Evolutionary conservation across 2,329 filamentous ascomycete genomes (phyloP).

Genomic region (Samsoniella hepiali): DNA sequence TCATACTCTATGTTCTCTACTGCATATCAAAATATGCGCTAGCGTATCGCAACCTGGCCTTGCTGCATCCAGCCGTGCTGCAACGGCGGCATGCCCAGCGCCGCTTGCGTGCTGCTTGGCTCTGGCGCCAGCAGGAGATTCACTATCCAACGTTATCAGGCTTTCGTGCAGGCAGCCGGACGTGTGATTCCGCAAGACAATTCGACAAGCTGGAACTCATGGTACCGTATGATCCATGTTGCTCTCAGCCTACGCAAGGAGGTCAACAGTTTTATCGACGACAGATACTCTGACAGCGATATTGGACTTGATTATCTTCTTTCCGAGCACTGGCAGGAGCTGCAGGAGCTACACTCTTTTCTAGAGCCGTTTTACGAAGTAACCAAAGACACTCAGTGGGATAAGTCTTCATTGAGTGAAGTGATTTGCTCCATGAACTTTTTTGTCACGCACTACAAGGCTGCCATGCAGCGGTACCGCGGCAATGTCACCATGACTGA

Average conservation of each 20-base stretch:
- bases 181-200: constrained; percentile 10
- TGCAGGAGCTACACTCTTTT: constrained; percentile 9
- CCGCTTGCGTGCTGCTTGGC: neutral
- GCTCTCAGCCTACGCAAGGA: constrained; percentile 8
- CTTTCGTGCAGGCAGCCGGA: constrained; percentile 13
- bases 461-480: neutral
- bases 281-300: constrained; percentile 1
- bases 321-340: constrained; percentile 12
- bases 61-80: neutral
- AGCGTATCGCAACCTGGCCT: neutral
- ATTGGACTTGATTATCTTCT: constrained; percentile 8
- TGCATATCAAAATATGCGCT: neutral
- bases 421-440: neutral
- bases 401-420: neutral
- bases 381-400: constrained; percentile 11
- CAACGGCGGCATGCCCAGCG: neutral
- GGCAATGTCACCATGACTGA: neutral
- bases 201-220: constrained; percentile 15
- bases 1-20: neutral
- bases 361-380: constrained; percentile 9
- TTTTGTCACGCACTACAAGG: neutral
- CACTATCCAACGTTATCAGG: neutral
- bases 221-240: constrained; percentile 13
- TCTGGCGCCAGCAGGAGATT: neutral
- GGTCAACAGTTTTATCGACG: neutral